A percentile compares a stretch with the other conserved stretches of the same genome.
These are phyloP conservation scores for Penicillium cosmopolitanum DNA, from an alignment of 495 filamentous ascomycete species.

Conservation along the genomic window DNA sequence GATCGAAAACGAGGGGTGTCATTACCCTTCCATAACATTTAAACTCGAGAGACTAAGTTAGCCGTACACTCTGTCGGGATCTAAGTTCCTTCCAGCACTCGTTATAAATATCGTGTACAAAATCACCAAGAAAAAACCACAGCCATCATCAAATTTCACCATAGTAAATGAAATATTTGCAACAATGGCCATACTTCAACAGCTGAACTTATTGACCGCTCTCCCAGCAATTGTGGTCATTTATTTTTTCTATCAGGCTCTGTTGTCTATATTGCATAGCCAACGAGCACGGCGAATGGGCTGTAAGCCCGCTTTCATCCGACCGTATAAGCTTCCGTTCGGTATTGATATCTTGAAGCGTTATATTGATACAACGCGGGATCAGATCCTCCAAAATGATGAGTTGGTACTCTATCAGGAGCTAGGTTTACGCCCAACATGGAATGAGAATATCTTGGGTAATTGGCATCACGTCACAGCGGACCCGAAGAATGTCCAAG, in stretches of 20 bases:
- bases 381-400: slow-evolving; percentile 2
- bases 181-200: neutral
- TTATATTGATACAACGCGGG: neutral
- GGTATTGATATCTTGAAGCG: slow-evolving; percentile 3
- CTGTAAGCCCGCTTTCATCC: slow-evolving; percentile 2
- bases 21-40: neutral
- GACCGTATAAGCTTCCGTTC: slow-evolving; percentile 1
- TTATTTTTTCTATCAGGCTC: neutral
- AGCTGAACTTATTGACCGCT: neutral
- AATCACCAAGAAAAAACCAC: neutral
- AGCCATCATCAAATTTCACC: neutral
- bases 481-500: slow-evolving; percentile 56
- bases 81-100: neutral
- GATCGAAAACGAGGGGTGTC: neutral
- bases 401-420: slow-evolving; percentile 1
- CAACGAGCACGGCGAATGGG: slow-evolving; percentile 1
- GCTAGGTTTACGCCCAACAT: neutral
- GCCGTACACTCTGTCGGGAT: neutral
- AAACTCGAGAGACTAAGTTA: neutral
- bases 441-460: slow-evolving; percentile 2
- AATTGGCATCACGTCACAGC: slow-evolving; percentile 35
- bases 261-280: neutral
- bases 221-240: neutral
- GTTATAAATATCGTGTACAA: neutral
- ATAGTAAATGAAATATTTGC: neutral